Base-by-base conservation (phyloP, 2,329 filamentous ascomycete species). In the Ceratocystis colombiana region DNA sequence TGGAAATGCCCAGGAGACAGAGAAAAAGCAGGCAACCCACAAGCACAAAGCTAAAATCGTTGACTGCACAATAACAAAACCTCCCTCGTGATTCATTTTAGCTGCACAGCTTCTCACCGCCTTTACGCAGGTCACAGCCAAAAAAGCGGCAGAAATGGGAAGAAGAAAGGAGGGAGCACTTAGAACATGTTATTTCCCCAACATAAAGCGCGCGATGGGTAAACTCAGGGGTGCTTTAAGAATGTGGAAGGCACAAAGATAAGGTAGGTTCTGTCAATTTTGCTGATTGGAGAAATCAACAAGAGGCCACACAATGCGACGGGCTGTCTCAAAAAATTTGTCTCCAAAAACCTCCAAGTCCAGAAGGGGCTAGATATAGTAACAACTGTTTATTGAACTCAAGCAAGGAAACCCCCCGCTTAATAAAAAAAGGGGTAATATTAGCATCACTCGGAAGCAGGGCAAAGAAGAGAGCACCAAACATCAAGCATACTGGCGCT, bases 81-180 rank as follows among this genome's bases (percentile, higher is more conserved):
- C 53, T n/a, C 53, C 46, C 28, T 59, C 53, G 53, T 59, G 28
- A 59, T 59, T 30, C 28, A 17, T 25, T 59, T 33, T 33, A 5
- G n/a, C 53, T 59, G 53, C 25, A 2, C 28, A 20, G 17, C 6
- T 25, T 25, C 53, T 59, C 53, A 59, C 53, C 53, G 53, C 53
- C 28, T 59, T 59, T 59, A 4, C 33, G 25, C 17, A n/a, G 53
- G 53, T 33, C 53, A 17, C 53, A 25, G 28, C 53, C 33, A 50
- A 59, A 33, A 59, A 30, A 59, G 25, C 28, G 28, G 53, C 53
- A 59, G 28, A 59, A 59, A 30, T 30, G 7, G 53, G 53, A 33
- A 7, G 53, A 59, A 12, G 25, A 12, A 33, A 17, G 22, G 53
- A 59, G 33, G 53, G 53, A 28, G 28, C 48, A 53, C 46, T 22